phyloP scores from a whole-genome alignment of 2,329 filamentous ascomycete genomes.

The Cercospora nicotianae region DNA sequence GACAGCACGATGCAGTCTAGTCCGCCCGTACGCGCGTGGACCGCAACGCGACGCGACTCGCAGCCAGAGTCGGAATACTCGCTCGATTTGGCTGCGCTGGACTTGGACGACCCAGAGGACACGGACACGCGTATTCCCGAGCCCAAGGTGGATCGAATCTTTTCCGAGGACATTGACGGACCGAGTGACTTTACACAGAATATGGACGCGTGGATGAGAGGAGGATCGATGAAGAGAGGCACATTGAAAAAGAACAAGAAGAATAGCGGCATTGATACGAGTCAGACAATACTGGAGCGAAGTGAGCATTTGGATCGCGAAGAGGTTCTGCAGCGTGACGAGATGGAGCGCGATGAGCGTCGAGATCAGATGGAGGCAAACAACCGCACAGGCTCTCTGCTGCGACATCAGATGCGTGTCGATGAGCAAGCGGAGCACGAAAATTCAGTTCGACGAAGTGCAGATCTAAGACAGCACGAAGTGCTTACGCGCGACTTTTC shows the following conservation, averaged over 20 bases:
- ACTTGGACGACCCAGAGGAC: constrained; percentile 26
- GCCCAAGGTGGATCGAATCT: constrained; percentile 33
- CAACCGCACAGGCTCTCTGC: neutral
- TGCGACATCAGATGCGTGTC: neutral
- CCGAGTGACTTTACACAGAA: constrained; percentile 42
- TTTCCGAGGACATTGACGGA: constrained; percentile 42
- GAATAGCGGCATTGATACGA: neutral
- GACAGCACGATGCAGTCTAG: constrained; percentile 34
- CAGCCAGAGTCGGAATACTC: constrained; percentile 35
- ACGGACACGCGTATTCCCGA: constrained; percentile 31
- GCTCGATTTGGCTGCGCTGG: constrained; percentile 38
- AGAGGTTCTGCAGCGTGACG: neutral
- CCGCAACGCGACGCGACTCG: constrained; percentile 26
- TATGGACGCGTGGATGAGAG: constrained; percentile 37
- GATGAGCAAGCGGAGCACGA: neutral
- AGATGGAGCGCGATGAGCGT: neutral
- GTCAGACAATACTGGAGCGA: constrained; percentile 13
- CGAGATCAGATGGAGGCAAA: constrained; percentile 10
- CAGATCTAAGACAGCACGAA: neutral
- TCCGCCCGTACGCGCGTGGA: constrained; percentile 32
- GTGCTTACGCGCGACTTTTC: neutral
- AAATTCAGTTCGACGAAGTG: neutral
- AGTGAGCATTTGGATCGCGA: constrained; percentile 3
- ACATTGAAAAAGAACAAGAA: constrained; percentile 5
- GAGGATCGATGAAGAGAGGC: constrained; percentile 4